These are phyloP conservation scores for Diaporthe caulivora DNA, from an alignment of 2,329 filamentous ascomycete genomes.

Conservation along the genomic window DNA sequence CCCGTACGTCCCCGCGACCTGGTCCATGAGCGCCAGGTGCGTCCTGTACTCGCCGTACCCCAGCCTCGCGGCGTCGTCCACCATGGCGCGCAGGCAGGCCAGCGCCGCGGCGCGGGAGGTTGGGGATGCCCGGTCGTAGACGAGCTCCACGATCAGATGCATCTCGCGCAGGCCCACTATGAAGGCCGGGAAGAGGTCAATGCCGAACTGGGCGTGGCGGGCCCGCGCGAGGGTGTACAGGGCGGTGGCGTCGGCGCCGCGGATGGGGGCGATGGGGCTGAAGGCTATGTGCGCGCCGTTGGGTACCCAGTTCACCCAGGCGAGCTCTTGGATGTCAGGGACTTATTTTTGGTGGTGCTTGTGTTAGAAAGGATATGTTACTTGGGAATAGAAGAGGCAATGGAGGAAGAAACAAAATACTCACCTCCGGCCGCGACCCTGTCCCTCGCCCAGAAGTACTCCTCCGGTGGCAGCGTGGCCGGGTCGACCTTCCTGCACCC, in stretches of 20 bases:
- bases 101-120: slow-evolving; percentile 45
- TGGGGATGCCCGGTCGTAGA: slow-evolving; percentile 55
- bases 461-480: slow-evolving; percentile 38
- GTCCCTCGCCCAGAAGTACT: slow-evolving; percentile 42
- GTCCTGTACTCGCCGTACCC: slow-evolving; percentile 57
- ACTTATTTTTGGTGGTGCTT: slow-evolving; percentile 49
- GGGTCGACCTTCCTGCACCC: slow-evolving; percentile 48
- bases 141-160: slow-evolving; percentile 58
- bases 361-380: slow-evolving; percentile 36
- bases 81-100: slow-evolving; percentile 50
- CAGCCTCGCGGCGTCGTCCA: slow-evolving; percentile 50
- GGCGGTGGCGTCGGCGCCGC: slow-evolving; percentile 50
- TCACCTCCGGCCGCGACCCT: slow-evolving; percentile 45
- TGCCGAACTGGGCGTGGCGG: slow-evolving; percentile 44
- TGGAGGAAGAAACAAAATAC: slow-evolving; percentile 45
- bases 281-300: slow-evolving; percentile 54
- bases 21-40: slow-evolving; percentile 55
- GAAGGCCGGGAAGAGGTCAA: slow-evolving; percentile 50
- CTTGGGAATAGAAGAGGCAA: background rate
- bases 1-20: slow-evolving; percentile 55
- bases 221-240: slow-evolving; percentile 49
- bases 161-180: slow-evolving; percentile 56
- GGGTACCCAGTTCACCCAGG: slow-evolving; percentile 53
- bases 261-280: slow-evolving; percentile 52
- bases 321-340: slow-evolving; percentile 54